Conservation (phyloP, 2,329 filamentous ascomycete species). For the Cordyceps javanica region DNA sequence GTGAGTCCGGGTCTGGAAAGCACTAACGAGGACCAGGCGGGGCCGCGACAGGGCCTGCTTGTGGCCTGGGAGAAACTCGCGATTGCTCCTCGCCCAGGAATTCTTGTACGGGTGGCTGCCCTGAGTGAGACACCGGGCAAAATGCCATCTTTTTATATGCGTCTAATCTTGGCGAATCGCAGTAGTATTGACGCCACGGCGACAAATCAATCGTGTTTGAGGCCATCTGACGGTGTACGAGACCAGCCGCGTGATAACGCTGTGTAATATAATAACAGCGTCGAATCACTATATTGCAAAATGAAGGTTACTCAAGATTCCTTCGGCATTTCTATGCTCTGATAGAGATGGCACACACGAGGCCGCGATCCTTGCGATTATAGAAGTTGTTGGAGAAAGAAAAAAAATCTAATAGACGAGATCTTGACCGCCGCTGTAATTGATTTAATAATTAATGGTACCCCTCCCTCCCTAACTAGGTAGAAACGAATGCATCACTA, state of each 20-base stretch:
- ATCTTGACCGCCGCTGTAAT: no score
- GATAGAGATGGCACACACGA: no score
- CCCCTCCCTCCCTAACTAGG: no score
- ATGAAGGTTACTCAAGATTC: not conserved
- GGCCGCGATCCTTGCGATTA: no score
- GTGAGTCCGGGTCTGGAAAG: slow-evolving; percentile 2
- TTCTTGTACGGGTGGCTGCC: not conserved
- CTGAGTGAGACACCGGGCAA: not conserved
- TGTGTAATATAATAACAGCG: not conserved
- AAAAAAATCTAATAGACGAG: no score
- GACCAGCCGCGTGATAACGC: not conserved
- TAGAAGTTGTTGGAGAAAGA: no score
- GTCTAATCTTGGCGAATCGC: not conserved
- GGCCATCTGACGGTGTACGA: not conserved
- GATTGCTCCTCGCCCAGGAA: not conserved
- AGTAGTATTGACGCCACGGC: not conserved
- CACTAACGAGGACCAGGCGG: slow-evolving; percentile 1
- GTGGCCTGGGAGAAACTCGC: not conserved
- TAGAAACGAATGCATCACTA: no score
- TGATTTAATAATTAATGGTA: no score
- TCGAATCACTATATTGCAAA: no score
- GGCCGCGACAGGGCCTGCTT: not conserved
- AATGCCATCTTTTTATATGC: not conserved
- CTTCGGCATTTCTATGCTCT: no score
- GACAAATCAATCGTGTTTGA: not conserved